These are phyloP conservation scores for Periconia sp. DNA, from an alignment of 2,329 filamentous ascomycete species.

Conservation along the genomic window DNA sequence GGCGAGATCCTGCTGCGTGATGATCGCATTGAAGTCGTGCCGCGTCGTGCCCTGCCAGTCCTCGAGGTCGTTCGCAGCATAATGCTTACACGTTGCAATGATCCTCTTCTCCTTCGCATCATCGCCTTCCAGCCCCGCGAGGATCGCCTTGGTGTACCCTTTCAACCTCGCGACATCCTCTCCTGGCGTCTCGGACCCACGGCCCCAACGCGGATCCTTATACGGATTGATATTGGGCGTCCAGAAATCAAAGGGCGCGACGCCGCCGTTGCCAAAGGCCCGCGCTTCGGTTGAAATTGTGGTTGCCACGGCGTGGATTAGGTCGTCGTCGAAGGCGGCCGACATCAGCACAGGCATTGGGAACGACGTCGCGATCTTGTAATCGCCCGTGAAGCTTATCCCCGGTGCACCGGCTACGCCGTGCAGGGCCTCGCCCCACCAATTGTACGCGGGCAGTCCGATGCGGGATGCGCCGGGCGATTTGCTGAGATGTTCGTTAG, in stretches of 20 bases:
- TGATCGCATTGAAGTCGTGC: slow-evolving; percentile 59
- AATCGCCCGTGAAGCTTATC: slow-evolving; percentile 62
- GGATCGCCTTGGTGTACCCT: slow-evolving; percentile 43
- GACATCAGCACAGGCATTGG: slow-evolving; percentile 65
- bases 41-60: slow-evolving; percentile 29
- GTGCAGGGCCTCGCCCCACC: slow-evolving; percentile 62
- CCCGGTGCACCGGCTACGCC: slow-evolving; percentile 58
- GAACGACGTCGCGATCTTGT: slow-evolving; percentile 65
- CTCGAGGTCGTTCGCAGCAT: slow-evolving; percentile 37
- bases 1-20: slow-evolving; percentile 63
- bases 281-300: slow-evolving; percentile 63
- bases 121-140: slow-evolving; percentile 47
- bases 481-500: too few species aligned
- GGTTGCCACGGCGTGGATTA: slow-evolving; percentile 60
- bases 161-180: slow-evolving; percentile 57
- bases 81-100: slow-evolving; percentile 53
- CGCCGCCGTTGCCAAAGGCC: slow-evolving; percentile 64
- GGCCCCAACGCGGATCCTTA: slow-evolving; percentile 64
- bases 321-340: slow-evolving; percentile 64
- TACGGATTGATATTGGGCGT: slow-evolving; percentile 70
- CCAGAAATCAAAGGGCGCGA: slow-evolving; percentile 59
- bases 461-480: slow-evolving; percentile 47
- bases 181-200: slow-evolving; percentile 60
- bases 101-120: slow-evolving; percentile 48
- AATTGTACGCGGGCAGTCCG: slow-evolving; percentile 7